Percentiles rank a stretch among this genome's conserved stretches.
Evolutionary conservation across 108 stramenopile genomes (phyloP).

Genomic region (Discostella pseudostelligera): DNA sequence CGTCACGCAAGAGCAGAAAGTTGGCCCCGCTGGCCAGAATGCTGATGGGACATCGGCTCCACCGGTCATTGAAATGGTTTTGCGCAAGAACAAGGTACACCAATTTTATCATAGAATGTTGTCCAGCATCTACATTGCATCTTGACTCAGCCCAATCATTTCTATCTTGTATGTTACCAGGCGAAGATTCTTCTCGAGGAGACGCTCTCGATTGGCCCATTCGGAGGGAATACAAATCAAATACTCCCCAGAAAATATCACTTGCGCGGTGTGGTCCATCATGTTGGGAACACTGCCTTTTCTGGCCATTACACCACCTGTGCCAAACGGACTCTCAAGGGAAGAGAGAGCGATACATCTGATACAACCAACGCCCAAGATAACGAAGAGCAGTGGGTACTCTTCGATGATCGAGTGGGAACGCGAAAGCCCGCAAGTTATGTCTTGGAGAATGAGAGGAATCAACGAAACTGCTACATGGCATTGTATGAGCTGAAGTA

Average conservation of each 20-base stretch:
- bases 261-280: constrained; percentile 66
- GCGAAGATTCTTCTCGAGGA: constrained; percentile 46
- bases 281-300: constrained; percentile 61
- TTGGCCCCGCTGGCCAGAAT: not conserved
- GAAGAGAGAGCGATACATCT: not conserved
- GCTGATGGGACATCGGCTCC: constrained; percentile 4
- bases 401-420: constrained; percentile 48
- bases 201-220: constrained; percentile 33
- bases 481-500: constrained; percentile 38
- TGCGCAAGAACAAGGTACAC: constrained; percentile 55
- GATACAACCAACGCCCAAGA: constrained; percentile 10
- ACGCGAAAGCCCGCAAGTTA: constrained; percentile 31
- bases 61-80: constrained; percentile 39
- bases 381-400: constrained; percentile 47
- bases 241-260: constrained; percentile 26
- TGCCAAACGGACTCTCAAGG: constrained; percentile 25
- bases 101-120: not conserved
- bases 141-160: not conserved
- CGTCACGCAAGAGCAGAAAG: constrained; percentile 48
- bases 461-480: constrained; percentile 51
- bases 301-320: constrained; percentile 79
- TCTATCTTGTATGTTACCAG: not conserved
- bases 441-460: constrained; percentile 32
- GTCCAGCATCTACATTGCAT: not conserved
- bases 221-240: constrained; percentile 9